Evolutionary conservation across 2,329 filamentous ascomycete genomes (phyloP).

Genomic region (Clarireedia hainanense): DNA sequence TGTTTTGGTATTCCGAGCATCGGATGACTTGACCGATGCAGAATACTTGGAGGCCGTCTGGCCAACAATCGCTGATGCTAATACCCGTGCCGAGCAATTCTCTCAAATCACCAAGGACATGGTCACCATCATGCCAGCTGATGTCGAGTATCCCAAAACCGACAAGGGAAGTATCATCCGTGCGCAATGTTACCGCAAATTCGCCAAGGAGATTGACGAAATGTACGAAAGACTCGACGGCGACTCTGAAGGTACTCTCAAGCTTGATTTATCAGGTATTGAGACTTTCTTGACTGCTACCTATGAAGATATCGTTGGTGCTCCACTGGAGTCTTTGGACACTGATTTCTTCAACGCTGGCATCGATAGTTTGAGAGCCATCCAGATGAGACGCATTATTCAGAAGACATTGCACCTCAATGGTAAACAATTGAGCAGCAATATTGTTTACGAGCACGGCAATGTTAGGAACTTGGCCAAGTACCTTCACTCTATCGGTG

Average conservation of each 20-base stretch:
- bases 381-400: constrained; percentile 45
- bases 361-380: constrained; percentile 51
- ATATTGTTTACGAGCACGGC: constrained; percentile 51
- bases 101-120: constrained; percentile 45
- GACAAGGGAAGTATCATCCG: constrained; percentile 49
- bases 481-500: constrained; percentile 35
- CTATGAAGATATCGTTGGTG: constrained; percentile 12
- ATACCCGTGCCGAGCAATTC: constrained; percentile 43
- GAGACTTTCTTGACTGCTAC: constrained; percentile 23
- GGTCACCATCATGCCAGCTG: constrained; percentile 39
- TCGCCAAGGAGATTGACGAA: constrained; percentile 36
- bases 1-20: constrained; percentile 43
- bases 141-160: constrained; percentile 37
- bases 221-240: constrained; percentile 30
- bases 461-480: constrained; percentile 39
- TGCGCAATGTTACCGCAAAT: constrained; percentile 39
- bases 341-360: constrained; percentile 52
- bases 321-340: constrained; percentile 25
- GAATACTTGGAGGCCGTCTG: constrained; percentile 42
- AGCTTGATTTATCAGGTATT: constrained; percentile 25
- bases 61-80: constrained; percentile 44
- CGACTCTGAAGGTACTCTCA: constrained; percentile 14
- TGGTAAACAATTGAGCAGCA: constrained; percentile 41
- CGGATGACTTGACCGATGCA: constrained; percentile 32
- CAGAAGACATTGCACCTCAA: constrained; percentile 42